Evolutionary conservation across 2,329 filamentous ascomycete genomes (phyloP), one percentile per base, ranked within the genome.

Genomic region (Cladosporium sp.): DNA sequence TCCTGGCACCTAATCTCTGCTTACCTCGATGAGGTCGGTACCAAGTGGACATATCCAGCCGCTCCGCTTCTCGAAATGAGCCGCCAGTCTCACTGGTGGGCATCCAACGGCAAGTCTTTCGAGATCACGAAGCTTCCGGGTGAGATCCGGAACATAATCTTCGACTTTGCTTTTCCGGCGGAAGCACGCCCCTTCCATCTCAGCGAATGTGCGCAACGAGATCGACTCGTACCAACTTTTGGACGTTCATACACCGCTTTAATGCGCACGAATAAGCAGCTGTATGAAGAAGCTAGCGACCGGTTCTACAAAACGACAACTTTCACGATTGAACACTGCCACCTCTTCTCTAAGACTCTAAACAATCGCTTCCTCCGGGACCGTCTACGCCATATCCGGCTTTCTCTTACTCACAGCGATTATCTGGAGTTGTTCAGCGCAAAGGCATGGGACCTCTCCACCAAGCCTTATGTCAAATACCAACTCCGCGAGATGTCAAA

Each of bases 381-480:
- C 1, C 49, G 63, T 21, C 53, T 76, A 33, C 71, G 64, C 12
- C 58, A 66, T 8, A 60, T 76, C 8, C 67, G 71, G 14, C 59
- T 76, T 5, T 55, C 67, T 2, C 62, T 74, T 1, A 56, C 56
- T 8, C 72, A 72, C 58, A 16, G 63, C 1, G 64, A 69, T 3
- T 73, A 67, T 62, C 46, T 74, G 53, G 28, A 66, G 3, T 52
- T 75, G 14, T 76, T 76, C 65, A 70, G 71, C 35, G 66, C 67
- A 23, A 55, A 31, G 31, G 7, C 52, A 29, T n/a, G n/a, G 26
- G 46, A 64, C 16, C 11, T 21, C 2, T 14, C 46, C 40, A 21
- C 16, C 44, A 28, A 50, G 2, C 18, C 23, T 5, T 56, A 56
- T 14, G n/a, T 55, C 50, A 29, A 44, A 18, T 35, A 8, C 10